These are phyloP conservation scores for Stemphylium vesicarium DNA, from an alignment of 2,329 filamentous ascomycete genomes.

Conservation along the genomic window DNA sequence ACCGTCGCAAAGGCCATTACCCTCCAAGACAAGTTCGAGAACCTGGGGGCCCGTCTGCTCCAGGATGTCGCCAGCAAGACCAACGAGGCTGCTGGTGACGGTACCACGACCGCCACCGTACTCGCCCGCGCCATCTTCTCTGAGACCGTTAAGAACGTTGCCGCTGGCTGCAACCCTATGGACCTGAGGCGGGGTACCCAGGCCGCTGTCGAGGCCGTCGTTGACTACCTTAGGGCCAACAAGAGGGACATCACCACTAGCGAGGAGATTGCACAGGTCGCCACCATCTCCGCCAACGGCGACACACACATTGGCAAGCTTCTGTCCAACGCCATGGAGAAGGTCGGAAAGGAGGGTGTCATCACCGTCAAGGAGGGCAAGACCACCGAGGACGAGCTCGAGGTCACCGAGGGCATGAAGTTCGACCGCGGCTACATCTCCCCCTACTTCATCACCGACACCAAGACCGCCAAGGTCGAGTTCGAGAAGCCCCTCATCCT, in stretches of 20 bases:
- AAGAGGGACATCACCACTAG: slow-evolving; percentile 98
- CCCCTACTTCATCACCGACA: slow-evolving; percentile 99
- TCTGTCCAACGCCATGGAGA: slow-evolving; percentile 99
- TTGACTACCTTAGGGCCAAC: slow-evolving; percentile 92
- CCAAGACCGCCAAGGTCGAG: slow-evolving; percentile 98
- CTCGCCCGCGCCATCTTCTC: slow-evolving; percentile 98
- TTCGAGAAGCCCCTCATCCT: slow-evolving; percentile 99
- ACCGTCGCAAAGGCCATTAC: slow-evolving; percentile 76
- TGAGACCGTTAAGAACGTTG: slow-evolving; percentile 99
- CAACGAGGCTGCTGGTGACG: slow-evolving; percentile 98
- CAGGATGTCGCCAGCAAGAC: slow-evolving; percentile 99
- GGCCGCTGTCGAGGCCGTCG: slow-evolving; percentile 91
- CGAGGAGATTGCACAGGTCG: slow-evolving; percentile 96
- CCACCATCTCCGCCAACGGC: slow-evolving; percentile 97
- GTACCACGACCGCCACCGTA: slow-evolving; percentile 96
- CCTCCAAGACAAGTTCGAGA: slow-evolving; percentile 99
- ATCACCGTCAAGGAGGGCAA: slow-evolving; percentile 99
- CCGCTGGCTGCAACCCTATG: slow-evolving; percentile 99
- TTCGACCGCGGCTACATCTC: slow-evolving; percentile 99
- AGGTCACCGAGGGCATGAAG: slow-evolving; percentile 99
- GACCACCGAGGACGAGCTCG: slow-evolving; percentile 96
- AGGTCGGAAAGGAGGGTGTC: slow-evolving; percentile 99
- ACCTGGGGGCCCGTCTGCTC: slow-evolving; percentile 93
- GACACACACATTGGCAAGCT: slow-evolving; percentile 94
- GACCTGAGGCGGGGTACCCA: slow-evolving; percentile 96